Evolutionary conservation across 2,329 filamentous ascomycete species (phyloP).

Genomic region (Sclerotinia minor): DNA sequence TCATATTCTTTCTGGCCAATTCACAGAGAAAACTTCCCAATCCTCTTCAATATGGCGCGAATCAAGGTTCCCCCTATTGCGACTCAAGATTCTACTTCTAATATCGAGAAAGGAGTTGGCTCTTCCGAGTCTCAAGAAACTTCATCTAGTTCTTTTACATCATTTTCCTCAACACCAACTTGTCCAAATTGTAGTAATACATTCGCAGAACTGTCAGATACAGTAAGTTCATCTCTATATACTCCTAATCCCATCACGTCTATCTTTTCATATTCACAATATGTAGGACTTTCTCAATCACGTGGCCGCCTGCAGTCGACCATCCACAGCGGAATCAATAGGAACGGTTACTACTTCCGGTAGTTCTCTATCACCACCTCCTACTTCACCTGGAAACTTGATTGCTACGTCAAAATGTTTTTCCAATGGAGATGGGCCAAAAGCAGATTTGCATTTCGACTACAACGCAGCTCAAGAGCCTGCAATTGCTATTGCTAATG

Average conservation of each 20-base stretch:
- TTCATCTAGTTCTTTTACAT: conserved; percentile 22
- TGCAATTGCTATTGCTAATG: conserved; percentile 18
- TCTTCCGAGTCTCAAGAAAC: conserved; percentile 25
- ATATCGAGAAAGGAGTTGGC: conserved; percentile 19
- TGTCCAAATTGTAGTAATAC: conserved; percentile 26
- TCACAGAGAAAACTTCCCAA: conserved; percentile 12
- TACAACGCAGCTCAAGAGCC: conserved; percentile 26
- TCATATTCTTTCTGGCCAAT: neutral
- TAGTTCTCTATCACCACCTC: conserved; percentile 34
- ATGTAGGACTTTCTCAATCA: conserved; percentile 38
- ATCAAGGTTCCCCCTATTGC: conserved; percentile 26
- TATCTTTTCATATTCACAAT: conserved; percentile 30
- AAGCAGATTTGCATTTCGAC: conserved; percentile 21
- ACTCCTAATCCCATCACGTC: neutral
- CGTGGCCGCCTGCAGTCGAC: conserved; percentile 35
- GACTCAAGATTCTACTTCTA: conserved; percentile 19
- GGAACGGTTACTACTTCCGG: conserved; percentile 29
- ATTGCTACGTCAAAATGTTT: conserved; percentile 23
- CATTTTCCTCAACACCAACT: conserved; percentile 21
- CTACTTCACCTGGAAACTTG: conserved; percentile 21
- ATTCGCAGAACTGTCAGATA: conserved; percentile 24
- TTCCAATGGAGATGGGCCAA: conserved; percentile 21
- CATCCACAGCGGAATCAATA: conserved; percentile 29
- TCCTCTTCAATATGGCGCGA: conserved; percentile 26
- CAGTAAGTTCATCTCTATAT: conserved; percentile 21